Evolutionary conservation across 495 filamentous ascomycete genomes (phyloP), one percentile per base, ranked within the genome.

Genomic region (Thermochaetoides thermophila): DNA sequence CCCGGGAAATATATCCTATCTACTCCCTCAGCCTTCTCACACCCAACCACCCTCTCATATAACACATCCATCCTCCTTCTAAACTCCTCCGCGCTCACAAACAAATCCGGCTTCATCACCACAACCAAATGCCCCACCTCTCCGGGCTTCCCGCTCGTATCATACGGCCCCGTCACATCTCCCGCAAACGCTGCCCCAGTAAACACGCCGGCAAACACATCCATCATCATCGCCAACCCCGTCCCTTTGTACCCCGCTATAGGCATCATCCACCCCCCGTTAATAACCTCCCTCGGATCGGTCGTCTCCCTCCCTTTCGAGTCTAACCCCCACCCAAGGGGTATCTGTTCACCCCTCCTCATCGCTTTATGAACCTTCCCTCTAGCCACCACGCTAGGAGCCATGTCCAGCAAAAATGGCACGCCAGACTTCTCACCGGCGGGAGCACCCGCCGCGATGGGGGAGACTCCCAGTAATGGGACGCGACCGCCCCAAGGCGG

Each of bases 211-310:
- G 78, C 81, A 39, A 85, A 84, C 3, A 85, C 76, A 56, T 85
- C 80, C 80, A 84, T 84, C 79, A 85, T 84, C 23, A 85, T 66
- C 0, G 75, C 58, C 27, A 85, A 42, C 4, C 70, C 80, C 12
- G 68, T 74, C 4, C 80, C 79, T 51, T 85, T 85, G 0, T 78
- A 77, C 1, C 80, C 80, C 0, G 77, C 79, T 74, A 85, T 83
- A 0, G 80, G 78, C 31, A 82, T 53, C 80, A 85, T 85, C 1
- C 78, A 73, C 0, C 79, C 80, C 31, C n/a, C n/a, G n/a, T 72
- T 60, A 17, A 83, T 47, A 18, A 78, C 80, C 11, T 59, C 57
- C 1, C 54, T 67, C 0, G 79, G 78, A 48, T 85, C 77, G 44
- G 73, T 68, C 1, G 79, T 84, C 38, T 45, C 59, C n/a, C 59